These are phyloP conservation scores for Curvularia spicifera DNA, from an alignment of 2,329 filamentous ascomycete species.

Conservation along the genomic window DNA sequence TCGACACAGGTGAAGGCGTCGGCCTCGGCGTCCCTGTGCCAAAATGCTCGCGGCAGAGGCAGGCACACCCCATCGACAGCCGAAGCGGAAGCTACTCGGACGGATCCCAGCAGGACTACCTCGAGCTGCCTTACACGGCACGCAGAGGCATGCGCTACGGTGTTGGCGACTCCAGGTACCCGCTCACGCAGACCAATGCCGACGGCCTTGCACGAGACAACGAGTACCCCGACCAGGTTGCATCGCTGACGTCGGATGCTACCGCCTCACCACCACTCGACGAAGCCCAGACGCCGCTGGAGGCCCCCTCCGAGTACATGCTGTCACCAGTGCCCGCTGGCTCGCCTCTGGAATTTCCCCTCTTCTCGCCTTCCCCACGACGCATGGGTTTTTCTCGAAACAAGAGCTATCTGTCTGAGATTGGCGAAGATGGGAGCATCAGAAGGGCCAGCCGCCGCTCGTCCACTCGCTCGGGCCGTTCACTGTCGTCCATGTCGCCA, in stretches of 20 bases:
- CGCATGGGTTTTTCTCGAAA: constrained; percentile 39
- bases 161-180: constrained; percentile 39
- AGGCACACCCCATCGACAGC: constrained; percentile 28
- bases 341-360: constrained; percentile 48
- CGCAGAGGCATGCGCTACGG: constrained; percentile 33
- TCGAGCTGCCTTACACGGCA: constrained; percentile 38
- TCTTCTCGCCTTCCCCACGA: constrained; percentile 34
- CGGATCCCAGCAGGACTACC: constrained; percentile 36
- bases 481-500: constrained; percentile 60
- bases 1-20: constrained; percentile 50
- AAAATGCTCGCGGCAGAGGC: constrained; percentile 33
- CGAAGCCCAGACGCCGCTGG: constrained; percentile 49
- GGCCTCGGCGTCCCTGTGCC: constrained; percentile 49
- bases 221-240: constrained; percentile 46
- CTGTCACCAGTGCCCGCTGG: constrained; percentile 44
- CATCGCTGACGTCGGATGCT: constrained; percentile 53
- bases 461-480: constrained; percentile 58
- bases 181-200: constrained; percentile 46
- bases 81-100: constrained; percentile 41
- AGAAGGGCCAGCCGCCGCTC: constrained; percentile 47
- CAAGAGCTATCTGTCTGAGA: constrained; percentile 43
- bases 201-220: constrained; percentile 38
- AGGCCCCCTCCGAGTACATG: constrained; percentile 42
- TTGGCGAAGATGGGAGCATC: constrained; percentile 44
- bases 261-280: constrained; percentile 49